Conservation (phyloP, 1,284 basidiomycete species). For the Phenoliferia sp. region DNA sequence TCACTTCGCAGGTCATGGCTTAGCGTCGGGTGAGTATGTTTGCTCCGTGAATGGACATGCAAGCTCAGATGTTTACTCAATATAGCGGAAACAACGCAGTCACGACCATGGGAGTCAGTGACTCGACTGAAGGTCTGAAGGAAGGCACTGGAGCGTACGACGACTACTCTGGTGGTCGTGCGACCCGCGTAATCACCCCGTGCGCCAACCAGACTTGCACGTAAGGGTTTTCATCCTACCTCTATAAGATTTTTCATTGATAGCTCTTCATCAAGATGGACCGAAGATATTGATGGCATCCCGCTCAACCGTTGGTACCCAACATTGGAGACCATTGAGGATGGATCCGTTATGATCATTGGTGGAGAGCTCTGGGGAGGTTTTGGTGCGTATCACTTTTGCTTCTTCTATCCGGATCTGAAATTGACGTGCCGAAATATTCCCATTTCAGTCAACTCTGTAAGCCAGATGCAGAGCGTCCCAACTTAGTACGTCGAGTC, state of each 20-base stretch:
- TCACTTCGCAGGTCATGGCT: not conserved
- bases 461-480: constrained; percentile 74
- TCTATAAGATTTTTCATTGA: not conserved
- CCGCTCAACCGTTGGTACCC: constrained; percentile 65
- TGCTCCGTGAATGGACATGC: not conserved
- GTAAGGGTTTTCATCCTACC: constrained; percentile 47
- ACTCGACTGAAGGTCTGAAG: not conserved
- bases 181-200: constrained; percentile 59
- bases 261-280: constrained; percentile 52
- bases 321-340: constrained; percentile 48
- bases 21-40: not conserved
- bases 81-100: constrained; percentile 43
- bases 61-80: not conserved
- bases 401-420: not conserved
- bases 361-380: constrained; percentile 10
- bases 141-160: constrained; percentile 40
- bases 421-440: not conserved
- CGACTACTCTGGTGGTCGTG: constrained; percentile 59
- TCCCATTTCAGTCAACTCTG: constrained; percentile 52
- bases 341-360: constrained; percentile 49
- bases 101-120: constrained; percentile 35
- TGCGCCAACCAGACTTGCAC: constrained; percentile 59
- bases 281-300: constrained; percentile 53
- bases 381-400: not conserved
- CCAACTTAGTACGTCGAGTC: constrained; percentile 65